phyloP scores from a whole-genome alignment of 31 red algal species.

The Porphyra umbilicalis region DNA sequence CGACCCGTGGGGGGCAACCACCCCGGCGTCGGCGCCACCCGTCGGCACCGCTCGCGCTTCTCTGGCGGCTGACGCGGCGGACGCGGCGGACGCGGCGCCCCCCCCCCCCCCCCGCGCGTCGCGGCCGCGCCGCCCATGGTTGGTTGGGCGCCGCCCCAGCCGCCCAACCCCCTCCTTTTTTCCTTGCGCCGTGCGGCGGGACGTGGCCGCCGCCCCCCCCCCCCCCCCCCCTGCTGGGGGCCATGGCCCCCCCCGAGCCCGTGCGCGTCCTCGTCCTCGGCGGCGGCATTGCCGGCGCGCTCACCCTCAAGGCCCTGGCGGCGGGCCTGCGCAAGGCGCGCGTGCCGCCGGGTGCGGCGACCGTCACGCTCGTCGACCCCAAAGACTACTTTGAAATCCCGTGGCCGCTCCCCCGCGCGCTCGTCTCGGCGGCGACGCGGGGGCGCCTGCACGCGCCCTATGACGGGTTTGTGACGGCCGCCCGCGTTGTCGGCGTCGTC shows the following conservation, averaged over 20 bases:
- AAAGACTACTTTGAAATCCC: not conserved
- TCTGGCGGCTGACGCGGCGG: no score
- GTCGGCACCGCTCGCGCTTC: no score
- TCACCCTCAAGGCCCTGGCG: not conserved
- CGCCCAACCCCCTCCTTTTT: no score
- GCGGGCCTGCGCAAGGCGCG: not conserved
- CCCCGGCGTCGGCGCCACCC: no score
- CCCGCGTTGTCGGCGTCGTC: not conserved
- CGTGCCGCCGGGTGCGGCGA: not conserved
- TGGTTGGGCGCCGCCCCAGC: no score
- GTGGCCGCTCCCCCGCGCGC: not conserved
- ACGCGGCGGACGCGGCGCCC: no score
- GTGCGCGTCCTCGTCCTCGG: not conserved
- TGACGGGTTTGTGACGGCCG: not conserved
- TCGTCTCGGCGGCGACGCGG: not conserved
- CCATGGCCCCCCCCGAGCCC: not conserved
- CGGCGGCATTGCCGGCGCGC: not conserved
- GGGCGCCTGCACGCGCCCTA: not conserved
- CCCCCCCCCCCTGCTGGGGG: no score
- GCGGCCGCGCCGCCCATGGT: no score
- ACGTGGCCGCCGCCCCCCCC: not conserved
- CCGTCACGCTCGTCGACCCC: not conserved
- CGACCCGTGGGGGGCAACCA: no score
- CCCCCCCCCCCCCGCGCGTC: not conserved
- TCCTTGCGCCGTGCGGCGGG: no score